These are phyloP conservation scores for Backusella luteola DNA, from an alignment of 192 early-diverging fungal genomes.

Conservation along the genomic window DNA sequence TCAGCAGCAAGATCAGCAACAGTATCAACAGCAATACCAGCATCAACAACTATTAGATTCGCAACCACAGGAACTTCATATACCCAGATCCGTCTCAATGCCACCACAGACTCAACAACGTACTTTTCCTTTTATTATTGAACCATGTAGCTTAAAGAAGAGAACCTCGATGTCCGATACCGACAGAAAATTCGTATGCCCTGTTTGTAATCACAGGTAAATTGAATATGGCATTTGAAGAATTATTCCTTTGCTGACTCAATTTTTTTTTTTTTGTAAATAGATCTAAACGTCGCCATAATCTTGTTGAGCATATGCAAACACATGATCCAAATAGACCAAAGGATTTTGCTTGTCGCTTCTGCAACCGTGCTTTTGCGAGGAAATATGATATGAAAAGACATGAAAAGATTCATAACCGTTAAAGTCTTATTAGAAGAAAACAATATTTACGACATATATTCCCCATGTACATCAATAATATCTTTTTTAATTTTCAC, in stretches of 20 bases:
- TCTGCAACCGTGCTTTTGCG: constrained; percentile 11
- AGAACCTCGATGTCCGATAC: not conserved
- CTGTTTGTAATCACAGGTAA: constrained; percentile 22
- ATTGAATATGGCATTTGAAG: not conserved
- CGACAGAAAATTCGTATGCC: constrained; percentile 10
- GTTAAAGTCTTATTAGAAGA: not conserved
- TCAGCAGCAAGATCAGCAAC: not conserved
- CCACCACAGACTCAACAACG: not conserved
- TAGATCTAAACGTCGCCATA: constrained; percentile 17
- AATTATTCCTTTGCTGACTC: not conserved
- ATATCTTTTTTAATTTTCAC: not conserved
- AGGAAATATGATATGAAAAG: constrained; percentile 22
- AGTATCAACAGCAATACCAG: not conserved
- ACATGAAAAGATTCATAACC: constrained; percentile 18
- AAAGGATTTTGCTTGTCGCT: constrained; percentile 2
- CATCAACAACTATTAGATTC: not conserved
- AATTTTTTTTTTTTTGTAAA: not conserved
- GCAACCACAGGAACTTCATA: not conserved
- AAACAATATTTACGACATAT: not conserved
- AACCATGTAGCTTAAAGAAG: not conserved
- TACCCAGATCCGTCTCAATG: not conserved
- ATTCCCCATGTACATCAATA: not conserved
- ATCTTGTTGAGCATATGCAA: constrained; percentile 21
- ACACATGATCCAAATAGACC: constrained; percentile 22
- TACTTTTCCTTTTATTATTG: not conserved